Evolutionary conservation across 2,329 filamentous ascomycete genomes (phyloP), one percentile per base, ranked within the genome.

Genomic region (Monilinia vaccinii-corymbosi): DNA sequence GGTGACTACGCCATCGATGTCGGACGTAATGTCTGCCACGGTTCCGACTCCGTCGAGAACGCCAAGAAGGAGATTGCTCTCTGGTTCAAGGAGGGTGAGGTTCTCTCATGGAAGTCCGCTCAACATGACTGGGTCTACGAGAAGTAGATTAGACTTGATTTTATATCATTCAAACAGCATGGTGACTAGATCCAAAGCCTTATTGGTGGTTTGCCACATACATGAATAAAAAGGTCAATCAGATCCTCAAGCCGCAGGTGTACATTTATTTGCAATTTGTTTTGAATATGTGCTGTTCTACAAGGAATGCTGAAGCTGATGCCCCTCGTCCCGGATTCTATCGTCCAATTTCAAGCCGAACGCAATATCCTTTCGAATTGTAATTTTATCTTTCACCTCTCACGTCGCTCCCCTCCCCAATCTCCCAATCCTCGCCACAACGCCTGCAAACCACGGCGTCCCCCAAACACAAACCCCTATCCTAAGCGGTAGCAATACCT

Each of bases 1-100:
- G 93, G 91, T 78, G 59, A 92, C 81, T 91, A 77, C 75, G 87
- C 88, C 75, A 88, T 93, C 70, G 86, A 91, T 72, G 87, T 91
- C 75, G 94, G 94, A 80, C 91, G 93, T 78, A 99, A 99, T 84
- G 91, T 97, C 81, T 97, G 93, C 89, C 94, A 99, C 87, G 94
- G 94, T 76, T 97, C 91, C 78, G 94, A 99, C 85, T 86, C 83
- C 76, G 93, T 99, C 79, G 94, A 99, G 86, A 96, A 85, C 82
- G 94, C 94, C 79, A 85, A 97, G 88, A 97, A 97, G 89, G 94
- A 99, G 84, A 99, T 99, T 76, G 88, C 87, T 73, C 87, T 97
- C 75, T 99, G 94, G 94, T 99, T 99, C 89, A 86, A 88, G 79
- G 81, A 89, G 70, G 86, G 85, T 70, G 94, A 97, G 78, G 75